Evolutionary conservation across 495 filamentous ascomycete species (phyloP).

Genomic region (Tuber aestivum): DNA sequence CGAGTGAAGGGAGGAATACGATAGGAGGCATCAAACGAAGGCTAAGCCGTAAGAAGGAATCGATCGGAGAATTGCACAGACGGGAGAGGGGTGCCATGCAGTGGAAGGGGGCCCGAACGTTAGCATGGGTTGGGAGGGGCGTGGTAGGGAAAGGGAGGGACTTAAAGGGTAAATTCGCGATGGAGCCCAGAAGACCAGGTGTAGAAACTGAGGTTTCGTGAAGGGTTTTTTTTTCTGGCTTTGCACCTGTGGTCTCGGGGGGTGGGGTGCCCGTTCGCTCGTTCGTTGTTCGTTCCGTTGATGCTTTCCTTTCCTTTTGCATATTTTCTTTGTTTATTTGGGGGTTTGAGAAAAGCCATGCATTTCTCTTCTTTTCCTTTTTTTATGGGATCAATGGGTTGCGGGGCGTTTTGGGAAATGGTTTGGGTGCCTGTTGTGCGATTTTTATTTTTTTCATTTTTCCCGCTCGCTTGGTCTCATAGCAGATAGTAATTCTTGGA

Average conservation of each 20-base stretch:
- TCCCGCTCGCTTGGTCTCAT: background rate
- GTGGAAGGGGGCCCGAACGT: conserved; percentile 68
- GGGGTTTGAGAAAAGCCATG: background rate
- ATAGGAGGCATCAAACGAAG: conserved; percentile 14
- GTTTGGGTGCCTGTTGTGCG: background rate
- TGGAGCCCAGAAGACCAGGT: conserved; percentile 42
- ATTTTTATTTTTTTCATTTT: background rate
- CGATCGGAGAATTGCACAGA: conserved; percentile 56
- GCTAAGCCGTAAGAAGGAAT: conserved; percentile 18
- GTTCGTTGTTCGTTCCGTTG: background rate
- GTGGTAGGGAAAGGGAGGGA: conserved; percentile 57
- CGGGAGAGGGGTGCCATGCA: conserved; percentile 71
- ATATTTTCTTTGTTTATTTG: background rate
- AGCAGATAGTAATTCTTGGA: background rate
- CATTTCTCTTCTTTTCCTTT: background rate
- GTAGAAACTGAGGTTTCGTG: conserved; percentile 32
- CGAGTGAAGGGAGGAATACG: background rate
- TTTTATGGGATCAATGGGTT: background rate
- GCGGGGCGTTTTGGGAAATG: background rate
- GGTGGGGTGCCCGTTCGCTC: background rate
- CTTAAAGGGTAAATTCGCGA: conserved; percentile 51
- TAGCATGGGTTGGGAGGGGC: conserved; percentile 66
- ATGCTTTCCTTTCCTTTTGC: background rate
- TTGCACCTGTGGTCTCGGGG: background rate
- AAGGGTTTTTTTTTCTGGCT: background rate